Conservation (phyloP, 108 stramenopile genomes). For the Licmophora abbreviata region DNA sequence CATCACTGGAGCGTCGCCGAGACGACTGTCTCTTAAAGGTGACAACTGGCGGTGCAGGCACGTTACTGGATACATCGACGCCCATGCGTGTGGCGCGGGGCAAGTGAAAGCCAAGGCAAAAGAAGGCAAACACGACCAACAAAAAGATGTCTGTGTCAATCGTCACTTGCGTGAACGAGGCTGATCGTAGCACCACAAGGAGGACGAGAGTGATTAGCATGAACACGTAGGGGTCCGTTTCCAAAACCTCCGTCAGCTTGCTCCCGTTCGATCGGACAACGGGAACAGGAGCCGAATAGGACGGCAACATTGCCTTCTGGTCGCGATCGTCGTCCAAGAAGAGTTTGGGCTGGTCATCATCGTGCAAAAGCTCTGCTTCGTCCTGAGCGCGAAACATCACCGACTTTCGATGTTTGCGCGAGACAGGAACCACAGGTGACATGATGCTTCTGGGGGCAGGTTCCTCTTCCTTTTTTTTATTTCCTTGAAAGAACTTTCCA, state of each 20-base stretch:
- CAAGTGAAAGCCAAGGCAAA: constrained; percentile 42
- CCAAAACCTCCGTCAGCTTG: constrained; percentile 21
- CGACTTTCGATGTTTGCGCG: constrained; percentile 20
- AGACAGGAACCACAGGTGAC: constrained; percentile 32
- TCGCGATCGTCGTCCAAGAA: constrained; percentile 34
- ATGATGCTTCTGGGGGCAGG: neutral
- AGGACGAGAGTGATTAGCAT: constrained; percentile 7
- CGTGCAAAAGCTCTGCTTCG: constrained; percentile 21
- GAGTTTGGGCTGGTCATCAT: constrained; percentile 27
- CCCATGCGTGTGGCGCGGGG: constrained; percentile 11
- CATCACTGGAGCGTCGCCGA: neutral
- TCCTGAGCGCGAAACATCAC: constrained; percentile 12
- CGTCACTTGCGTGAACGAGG: constrained; percentile 13
- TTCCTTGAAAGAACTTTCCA: too few relatives aligned
- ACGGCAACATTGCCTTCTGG: constrained; percentile 19
- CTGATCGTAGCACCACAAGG: constrained; percentile 8
- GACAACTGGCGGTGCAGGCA: neutral
- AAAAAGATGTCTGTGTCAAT: constrained; percentile 41
- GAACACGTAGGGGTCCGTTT: constrained; percentile 34
- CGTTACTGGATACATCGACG: neutral
- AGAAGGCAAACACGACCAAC: constrained; percentile 34
- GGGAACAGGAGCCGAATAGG: constrained; percentile 23
- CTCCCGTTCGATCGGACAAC: constrained; percentile 15
- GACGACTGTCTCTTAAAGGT: neutral
- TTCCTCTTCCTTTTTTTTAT: constrained; percentile 1